Base-by-base conservation (phyloP, 106 monocot species). In the Apostasia ramifera region DNA sequence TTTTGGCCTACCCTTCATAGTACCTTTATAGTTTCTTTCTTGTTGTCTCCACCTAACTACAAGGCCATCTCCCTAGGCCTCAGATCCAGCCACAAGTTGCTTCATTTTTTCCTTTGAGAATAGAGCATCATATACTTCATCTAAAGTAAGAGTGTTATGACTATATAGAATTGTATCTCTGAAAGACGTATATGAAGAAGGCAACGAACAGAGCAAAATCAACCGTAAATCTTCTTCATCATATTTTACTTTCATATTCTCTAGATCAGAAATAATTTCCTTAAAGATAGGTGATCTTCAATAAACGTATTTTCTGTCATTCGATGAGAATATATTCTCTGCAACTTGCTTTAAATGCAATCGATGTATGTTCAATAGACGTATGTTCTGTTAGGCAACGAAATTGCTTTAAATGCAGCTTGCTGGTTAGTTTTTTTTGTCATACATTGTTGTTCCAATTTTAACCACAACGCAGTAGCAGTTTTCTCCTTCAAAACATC, bases 401-500 rank as follows among this genome's bases (percentile, higher is more conserved):
- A 53, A 10, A 12, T 53, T 8, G 6, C 6, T 7, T 5, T 53
- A 53, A 7, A 9, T 53, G 53, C 5, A 53, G 13, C 8, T 53
- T 53, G 13, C 0, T 53, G 6, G 53, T 53, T 2, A 53, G 2
- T 2, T 7, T 53, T 53, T 53, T 53, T 53, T 53, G 8, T 53
- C 53, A 53, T 8, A 7, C 53, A 53, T 12, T 10, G 13, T 53
- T 53, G 6, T 9, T 53, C 2, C 13, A 53, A 53, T 53, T 53
- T 53, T 2, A 53, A 9, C 53, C 67, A 67, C 3, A 67, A 40
- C 0, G 37, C 39, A 1, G 40, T 8, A 52, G 50, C 40, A 9
- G 3, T 53, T 37, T 67, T 67, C 40, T 67, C 53, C 53, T 67
- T 37, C 38, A 67, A 40, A n/a, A 67, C 67, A 39, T 67, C 51